Conservation (phyloP, 176 grass and related monocot genomes). For the Zizania latifolia region DNA sequence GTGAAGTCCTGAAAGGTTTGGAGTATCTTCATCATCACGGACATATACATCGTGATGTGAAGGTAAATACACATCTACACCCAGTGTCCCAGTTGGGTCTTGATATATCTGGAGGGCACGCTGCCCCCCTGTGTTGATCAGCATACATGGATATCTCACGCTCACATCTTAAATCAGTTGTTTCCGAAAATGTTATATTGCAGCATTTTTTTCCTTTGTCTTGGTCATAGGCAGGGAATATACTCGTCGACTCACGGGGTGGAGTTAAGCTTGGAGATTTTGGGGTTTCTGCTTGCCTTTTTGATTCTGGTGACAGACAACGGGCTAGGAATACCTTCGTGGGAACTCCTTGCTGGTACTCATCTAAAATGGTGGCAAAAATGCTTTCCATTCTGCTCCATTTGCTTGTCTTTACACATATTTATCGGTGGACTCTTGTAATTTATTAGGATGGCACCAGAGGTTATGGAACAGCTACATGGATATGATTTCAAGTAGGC, state of each 20-base stretch:
- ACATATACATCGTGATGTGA: slow-evolving; percentile 91
- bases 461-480: slow-evolving; percentile 85
- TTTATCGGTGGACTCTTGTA: slow-evolving; percentile 19
- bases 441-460: slow-evolving; percentile 91
- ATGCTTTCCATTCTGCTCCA: slow-evolving; percentile 12
- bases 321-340: slow-evolving; percentile 90
- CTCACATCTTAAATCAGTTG: background rate
- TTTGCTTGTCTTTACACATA: background rate
- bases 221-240: slow-evolving; percentile 85
- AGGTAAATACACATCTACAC: slow-evolving; percentile 49
- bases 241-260: slow-evolving; percentile 69
- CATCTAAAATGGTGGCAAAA: slow-evolving; percentile 14
- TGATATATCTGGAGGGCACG: background rate
- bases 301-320: slow-evolving; percentile 85
- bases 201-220: slow-evolving; percentile 12
- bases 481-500: slow-evolving; percentile 96
- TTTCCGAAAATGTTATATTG: background rate
- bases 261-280: slow-evolving; percentile 94
- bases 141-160: background rate
- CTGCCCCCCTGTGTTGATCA: background rate
- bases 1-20: slow-evolving; percentile 81
- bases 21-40: slow-evolving; percentile 92
- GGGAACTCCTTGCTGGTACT: slow-evolving; percentile 95
- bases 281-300: slow-evolving; percentile 97
- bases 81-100: background rate